Evolutionary conservation across 805 yeast genomes (phyloP), one percentile per base, ranked within the genome.

Genomic region (Ogataea salicorniae): DNA sequence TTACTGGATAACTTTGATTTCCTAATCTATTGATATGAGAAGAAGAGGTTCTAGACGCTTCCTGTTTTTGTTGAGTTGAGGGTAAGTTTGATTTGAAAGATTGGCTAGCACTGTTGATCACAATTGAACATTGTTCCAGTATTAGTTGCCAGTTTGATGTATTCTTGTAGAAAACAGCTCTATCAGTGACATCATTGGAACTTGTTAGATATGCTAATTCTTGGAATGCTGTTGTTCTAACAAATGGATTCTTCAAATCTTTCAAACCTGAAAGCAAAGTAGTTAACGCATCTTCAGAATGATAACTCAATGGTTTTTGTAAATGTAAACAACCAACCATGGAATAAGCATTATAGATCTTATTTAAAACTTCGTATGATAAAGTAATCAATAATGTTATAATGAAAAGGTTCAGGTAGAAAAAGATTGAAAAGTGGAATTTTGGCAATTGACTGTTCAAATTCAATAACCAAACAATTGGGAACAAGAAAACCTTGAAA

Each of bases 301-400:
- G 75, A 13, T 77, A 64, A 40, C 84, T 77, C 8, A 86, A 71
- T 17, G 87, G 79, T 48, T 77, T 78, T 17, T 78, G 80, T 42
- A 83, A 81, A 55, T 82, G 84, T 44, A 86, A 59, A 61, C 92
- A 85, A 2, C 94, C 92, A 53, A 84, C 75, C 14, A 84, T 75
- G 47, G 87, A 74, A 59, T 83, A 84, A 2, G 84, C 84, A 56
- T 80, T 72, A 59, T 76, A 85, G 0, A 81, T 65, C 47, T 77
- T 74, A 58, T 83, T 82, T 22, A 76, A 61, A 8, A 75, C 41
- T 56, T 85, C 90, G 79, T 85, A 79, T 11, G 62, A 55, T 35
- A 71, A 58, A 36, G 68, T 62, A 20, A 68, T 51, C n/a, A 71
- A 55, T 50, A 61, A 73, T 31, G 71, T 67, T 3, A 65, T 58